Percentiles rank a stretch among this genome's conserved stretches.
Conservation (phyloP, 2,329 filamentous ascomycete genomes). For the Diaporthe citrichinensis region DNA sequence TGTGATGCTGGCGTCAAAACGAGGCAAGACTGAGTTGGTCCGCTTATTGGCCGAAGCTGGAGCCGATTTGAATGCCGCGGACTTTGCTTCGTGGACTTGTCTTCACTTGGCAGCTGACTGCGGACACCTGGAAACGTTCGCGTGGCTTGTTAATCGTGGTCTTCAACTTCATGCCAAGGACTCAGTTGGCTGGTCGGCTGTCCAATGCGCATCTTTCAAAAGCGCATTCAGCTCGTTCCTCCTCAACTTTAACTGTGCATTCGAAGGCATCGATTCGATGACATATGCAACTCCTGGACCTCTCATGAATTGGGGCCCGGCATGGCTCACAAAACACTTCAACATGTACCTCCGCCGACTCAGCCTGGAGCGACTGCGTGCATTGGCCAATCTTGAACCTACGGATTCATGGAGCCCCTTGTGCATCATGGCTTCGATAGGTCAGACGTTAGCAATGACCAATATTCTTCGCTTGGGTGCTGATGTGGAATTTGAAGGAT, state of each 20-base stretch:
- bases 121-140: neutral
- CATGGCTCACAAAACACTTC: neutral
- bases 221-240: neutral
- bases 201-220: neutral
- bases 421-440: neutral
- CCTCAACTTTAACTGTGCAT: neutral
- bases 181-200: neutral
- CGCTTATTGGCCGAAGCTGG: neutral
- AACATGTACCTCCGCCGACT: slow-evolving; percentile 1
- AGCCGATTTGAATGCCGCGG: neutral
- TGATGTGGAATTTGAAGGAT: slow-evolving; percentile 13
- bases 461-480: slow-evolving; percentile 3
- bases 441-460: neutral
- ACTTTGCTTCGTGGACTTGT: neutral
- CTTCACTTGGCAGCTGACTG: neutral
- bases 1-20: neutral
- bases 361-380: neutral
- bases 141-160: neutral
- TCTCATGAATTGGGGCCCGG: accelerated
- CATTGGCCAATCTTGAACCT: neutral
- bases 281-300: accelerated
- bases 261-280: accelerated
- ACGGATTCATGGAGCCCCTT: neutral
- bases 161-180: neutral
- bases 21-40: neutral